Base-by-base conservation (phyloP, 2,329 filamentous ascomycete genomes). In the Helotiales sp. region DNA sequence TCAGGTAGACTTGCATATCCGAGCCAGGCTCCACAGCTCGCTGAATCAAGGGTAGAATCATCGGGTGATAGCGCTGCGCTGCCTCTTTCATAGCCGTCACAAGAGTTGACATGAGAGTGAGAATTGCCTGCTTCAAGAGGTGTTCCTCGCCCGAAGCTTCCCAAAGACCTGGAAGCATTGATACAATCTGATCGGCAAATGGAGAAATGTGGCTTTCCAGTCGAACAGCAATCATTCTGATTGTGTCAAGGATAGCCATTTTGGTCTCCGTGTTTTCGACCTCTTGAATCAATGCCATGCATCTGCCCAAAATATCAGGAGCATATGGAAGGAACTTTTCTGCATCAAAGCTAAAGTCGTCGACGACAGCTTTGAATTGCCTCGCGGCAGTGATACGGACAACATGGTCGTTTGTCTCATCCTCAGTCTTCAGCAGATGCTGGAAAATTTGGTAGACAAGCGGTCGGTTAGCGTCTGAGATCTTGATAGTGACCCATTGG, bases 61-160 rank as follows among this genome's bases (percentile, higher is more conserved):
- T 84, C 17, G 85, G 79, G 70, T 97, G 93, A 73, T 96, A 97
- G 20, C 89, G 86, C 69, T 90, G 86, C 4, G 93, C 96, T 10
- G 91, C 86, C 13, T 87, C 85, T 67, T 91, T 93, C 87, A 98
- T 92, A 1, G 94, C 91, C 76, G 89, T 89, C n/a, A 97, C 92
- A 15, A 99, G 84, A 1, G 93, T 90, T 1, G 92, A 86, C 61
- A 98, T 88, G 45, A 98, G 91, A 2, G 91, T 92, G 65, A 98
- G 86, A 61, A 98, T 93, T 1, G 93, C 89, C 79, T 97, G 94
- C 79, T 98, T 98, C 84, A 97, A 91, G 78, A 98, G 87, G 75
- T 96, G 92, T 68, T 97, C 91, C 1, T 82, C 80, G 0, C 90
- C 93, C 2, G 92, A 93, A 61, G 90, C 87, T 68, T 92, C 89